These are phyloP conservation scores for Hirsutella thompsonii DNA, from an alignment of 2,329 filamentous ascomycete species.

Conservation along the genomic window DNA sequence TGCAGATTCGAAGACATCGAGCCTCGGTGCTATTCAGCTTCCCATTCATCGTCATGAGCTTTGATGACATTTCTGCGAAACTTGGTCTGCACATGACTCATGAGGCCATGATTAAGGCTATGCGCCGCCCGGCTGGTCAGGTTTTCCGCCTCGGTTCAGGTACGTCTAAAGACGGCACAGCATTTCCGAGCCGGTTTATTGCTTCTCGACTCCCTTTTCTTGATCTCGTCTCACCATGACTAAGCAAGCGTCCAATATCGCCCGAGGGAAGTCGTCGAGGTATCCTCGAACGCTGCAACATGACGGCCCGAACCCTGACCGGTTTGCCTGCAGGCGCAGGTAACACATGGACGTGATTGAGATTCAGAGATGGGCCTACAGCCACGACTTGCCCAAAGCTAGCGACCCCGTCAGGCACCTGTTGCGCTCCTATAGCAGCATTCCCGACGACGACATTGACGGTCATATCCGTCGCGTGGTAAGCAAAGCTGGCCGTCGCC, in stretches of 20 bases:
- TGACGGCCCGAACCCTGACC: background rate
- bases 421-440: slow-evolving; percentile 24
- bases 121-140: too few relatives aligned
- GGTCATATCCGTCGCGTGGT: slow-evolving; percentile 22
- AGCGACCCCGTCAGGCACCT: slow-evolving; percentile 22
- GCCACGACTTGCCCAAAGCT: slow-evolving; percentile 22
- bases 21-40: too few relatives aligned
- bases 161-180: too few relatives aligned
- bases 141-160: too few relatives aligned
- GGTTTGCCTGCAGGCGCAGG: slow-evolving; percentile 1
- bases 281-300: background rate
- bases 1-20: too few relatives aligned
- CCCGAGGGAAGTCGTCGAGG: background rate
- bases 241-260: background rate
- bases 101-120: too few relatives aligned
- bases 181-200: too few relatives aligned
- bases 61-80: too few relatives aligned
- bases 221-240: background rate
- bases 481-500: slow-evolving; percentile 6
- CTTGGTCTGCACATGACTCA: too few relatives aligned
- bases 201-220: too few relatives aligned
- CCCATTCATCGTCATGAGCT: too few relatives aligned
- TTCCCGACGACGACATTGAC: slow-evolving; percentile 21
- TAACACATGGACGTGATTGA: slow-evolving; percentile 21
- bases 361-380: slow-evolving; percentile 21